Evolutionary conservation across 164 flowering plant genomes (phyloP), one percentile per base, ranked within the genome.

Genomic region (Cinnamomum micranthum): DNA sequence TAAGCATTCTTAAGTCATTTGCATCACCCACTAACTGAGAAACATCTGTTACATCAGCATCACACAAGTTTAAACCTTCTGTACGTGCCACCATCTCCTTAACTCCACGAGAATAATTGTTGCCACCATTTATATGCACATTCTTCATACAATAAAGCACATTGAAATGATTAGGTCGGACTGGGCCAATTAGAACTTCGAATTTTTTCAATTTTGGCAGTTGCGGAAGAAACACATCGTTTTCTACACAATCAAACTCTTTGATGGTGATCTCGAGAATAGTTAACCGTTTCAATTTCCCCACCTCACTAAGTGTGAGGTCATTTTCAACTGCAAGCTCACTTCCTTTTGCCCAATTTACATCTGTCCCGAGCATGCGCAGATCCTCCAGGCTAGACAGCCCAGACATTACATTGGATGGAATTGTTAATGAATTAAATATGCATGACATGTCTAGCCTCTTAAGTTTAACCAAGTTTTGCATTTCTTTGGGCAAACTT

Each of bases 401-500:
- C 47, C 41, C 15, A 2, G 73, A 71, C 11, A 71, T 52, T 15
- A 27, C 22, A 25, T 58, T 31, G 2, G 33, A 20, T 10, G 62
- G 73, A 25, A 71, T 20, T 25, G 59, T 27, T 11, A 2, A 1
- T 0, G 14, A 23, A 0, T 51, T 2, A 24, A 3, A 24, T 13
- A 25, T 0, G 0, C 6, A 0, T 0, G 64, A 17, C 25, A 71
- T 33, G 24, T 31, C 24, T 41, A 71, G 55, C 41, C n/a, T 14
- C 65, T 27, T 71, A 17, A 71, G 65, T 5, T 71, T 71, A 52
- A 20, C 73, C 41, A 71, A 55, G 59, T 51, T 58, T 35, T 19
- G 64, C 27, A 24, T 12, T 1, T n/a, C 64, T 27, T 71, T 0
- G 0, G 64, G 73, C n/a, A 71, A 58, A 2, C 19, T 0, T 71